Evolutionary conservation across 2,329 filamentous ascomycete species (phyloP), one percentile per base, ranked within the genome.

Genomic region (Monosporascus sp.): DNA sequence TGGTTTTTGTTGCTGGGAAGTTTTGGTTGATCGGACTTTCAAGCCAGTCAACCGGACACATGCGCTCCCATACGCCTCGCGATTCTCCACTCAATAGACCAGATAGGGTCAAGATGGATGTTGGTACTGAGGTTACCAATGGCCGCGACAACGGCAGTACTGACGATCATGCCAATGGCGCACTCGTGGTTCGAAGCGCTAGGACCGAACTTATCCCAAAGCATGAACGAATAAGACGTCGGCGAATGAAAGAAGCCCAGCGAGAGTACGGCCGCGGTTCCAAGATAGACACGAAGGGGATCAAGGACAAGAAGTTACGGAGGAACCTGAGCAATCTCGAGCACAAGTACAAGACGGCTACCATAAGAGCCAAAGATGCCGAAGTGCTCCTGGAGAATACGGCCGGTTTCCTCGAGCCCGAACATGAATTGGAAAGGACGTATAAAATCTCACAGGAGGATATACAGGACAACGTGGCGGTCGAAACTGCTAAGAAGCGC

Each of bases 391-490:
- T 96, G 52, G 93, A 97, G 72, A 90, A 96, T 69, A 83, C 86
- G 7, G 76, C 81, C 11, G 94, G 94, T 7, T 95, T 96, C 63
- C 76, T 99, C 52, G 90, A 97, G 71, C 80, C 93, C 1, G 94
- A 99, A 69, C 81, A 81, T 26, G 92, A 92, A 68, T 78, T 99
- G 56, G 94, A 99, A 71, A 79, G 86, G 67, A 99, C 94, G 20
- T 97, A 95, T 75, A 92, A 90, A 72, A 88, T 97, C 48, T 85
- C 89, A 56, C 94, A 99, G 71, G 84, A 91, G 60, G 91, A 97
- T 3, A 92, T 99, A 58, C 78, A 79, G 62, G 74, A 81, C 3
- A 85, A 84, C 55, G 86, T 97, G 7, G 85, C 85, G 2, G 75
- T 94, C 37, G 89, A 93, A 67, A 91, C 90, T 14, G 93, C 91